These are phyloP conservation scores for Castanea sativa DNA, from an alignment of 306 rosid species.

Conservation along the genomic window DNA sequence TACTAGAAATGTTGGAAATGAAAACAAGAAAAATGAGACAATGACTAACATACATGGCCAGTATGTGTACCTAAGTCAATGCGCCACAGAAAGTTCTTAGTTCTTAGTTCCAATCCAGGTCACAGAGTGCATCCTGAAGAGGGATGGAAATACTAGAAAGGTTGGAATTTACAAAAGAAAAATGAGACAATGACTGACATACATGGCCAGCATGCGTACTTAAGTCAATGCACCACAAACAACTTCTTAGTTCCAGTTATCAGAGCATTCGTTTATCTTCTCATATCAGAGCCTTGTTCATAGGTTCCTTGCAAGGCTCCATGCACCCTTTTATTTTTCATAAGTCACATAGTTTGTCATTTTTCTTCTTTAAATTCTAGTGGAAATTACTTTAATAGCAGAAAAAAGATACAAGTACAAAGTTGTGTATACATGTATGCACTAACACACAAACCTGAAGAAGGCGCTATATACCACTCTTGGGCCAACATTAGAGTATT, in stretches of 20 bases:
- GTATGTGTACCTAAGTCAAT: no score
- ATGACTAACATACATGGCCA: no score
- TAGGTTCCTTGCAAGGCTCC: background rate
- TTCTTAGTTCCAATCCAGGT: no score
- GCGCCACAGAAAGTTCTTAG: no score
- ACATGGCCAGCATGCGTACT: background rate
- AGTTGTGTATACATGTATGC: constrained; percentile 6
- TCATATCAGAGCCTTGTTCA: background rate
- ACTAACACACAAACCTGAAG: constrained; percentile 53
- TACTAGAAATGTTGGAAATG: no score
- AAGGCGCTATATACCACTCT: constrained; percentile 36
- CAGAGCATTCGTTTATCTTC: background rate
- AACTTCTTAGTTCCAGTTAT: background rate
- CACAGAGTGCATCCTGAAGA: no score
- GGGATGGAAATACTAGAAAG: no score
- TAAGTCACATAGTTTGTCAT: background rate
- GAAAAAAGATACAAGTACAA: background rate
- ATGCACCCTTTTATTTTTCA: background rate
- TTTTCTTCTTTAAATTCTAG: background rate
- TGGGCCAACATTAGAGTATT: constrained; percentile 39
- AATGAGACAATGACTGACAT: background rate
- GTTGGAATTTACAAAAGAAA: no score
- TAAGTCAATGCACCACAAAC: background rate
- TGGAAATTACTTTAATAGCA: background rate
- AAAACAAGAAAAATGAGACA: no score